A percentile compares a stretch with the other conserved stretches of the same genome.
These are phyloP conservation scores for Camellia lanceoleosa DNA, from an alignment of 148 eudicot genomes.

Conservation along the genomic window DNA sequence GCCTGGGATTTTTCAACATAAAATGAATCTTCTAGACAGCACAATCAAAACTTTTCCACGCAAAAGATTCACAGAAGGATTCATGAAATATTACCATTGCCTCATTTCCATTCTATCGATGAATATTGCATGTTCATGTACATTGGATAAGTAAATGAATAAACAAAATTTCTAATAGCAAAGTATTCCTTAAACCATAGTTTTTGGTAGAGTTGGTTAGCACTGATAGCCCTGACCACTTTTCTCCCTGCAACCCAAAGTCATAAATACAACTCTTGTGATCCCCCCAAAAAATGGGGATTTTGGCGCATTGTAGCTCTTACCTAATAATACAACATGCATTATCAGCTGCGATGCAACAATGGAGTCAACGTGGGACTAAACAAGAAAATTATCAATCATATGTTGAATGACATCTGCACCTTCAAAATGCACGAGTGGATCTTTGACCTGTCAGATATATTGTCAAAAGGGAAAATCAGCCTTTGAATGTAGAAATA, in stretches of 20 bases:
- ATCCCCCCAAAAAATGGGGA: neutral
- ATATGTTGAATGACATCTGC: constrained; percentile 94
- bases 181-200: neutral
- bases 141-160: neutral
- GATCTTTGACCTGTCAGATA: constrained; percentile 71
- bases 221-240: neutral
- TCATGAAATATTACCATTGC: neutral
- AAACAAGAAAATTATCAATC: constrained; percentile 76
- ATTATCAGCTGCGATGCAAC: neutral
- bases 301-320: neutral
- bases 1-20: neutral
- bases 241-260: constrained; percentile 10
- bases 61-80: neutral
- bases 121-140: neutral
- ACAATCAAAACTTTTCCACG: neutral
- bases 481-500: neutral
- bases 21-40: neutral
- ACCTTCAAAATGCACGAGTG: constrained; percentile 68
- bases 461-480: neutral
- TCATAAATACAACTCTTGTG: neutral
- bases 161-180: neutral
- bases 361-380: neutral
- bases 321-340: constrained; percentile 8
- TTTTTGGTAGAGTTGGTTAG: neutral
- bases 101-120: neutral